phyloP scores from a whole-genome alignment of 1,284 basidiomycete genomes.

The Trichosporon asahii region DNA sequence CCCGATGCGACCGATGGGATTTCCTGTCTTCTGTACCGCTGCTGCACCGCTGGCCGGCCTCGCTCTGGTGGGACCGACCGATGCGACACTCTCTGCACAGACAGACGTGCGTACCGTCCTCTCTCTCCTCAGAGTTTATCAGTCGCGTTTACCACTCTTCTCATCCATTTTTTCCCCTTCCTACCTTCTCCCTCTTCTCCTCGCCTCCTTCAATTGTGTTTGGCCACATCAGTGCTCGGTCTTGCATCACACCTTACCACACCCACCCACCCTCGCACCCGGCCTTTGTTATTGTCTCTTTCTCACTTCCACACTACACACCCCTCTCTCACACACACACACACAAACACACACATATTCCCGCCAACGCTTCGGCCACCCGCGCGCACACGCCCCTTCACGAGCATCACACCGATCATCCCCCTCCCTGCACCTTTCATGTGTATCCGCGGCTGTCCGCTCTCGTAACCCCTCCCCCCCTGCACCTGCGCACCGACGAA shows the following conservation, averaged over 20 bases:
- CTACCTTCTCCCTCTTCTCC: not conserved
- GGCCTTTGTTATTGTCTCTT: not conserved
- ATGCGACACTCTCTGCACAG: too few relatives aligned
- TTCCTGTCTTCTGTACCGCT: too few relatives aligned
- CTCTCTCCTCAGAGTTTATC: not conserved
- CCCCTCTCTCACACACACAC: not conserved
- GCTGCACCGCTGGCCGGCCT: too few relatives aligned
- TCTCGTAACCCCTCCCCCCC: not conserved
- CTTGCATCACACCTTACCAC: not conserved
- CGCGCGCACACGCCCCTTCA: not conserved
- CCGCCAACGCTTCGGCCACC: not conserved
- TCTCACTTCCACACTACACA: not conserved
- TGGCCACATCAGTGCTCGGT: not conserved
- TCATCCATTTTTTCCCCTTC: not conserved
- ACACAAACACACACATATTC: not conserved
- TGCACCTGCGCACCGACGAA: not conserved
- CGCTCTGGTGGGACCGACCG: too few relatives aligned
- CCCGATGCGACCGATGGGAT: not conserved
- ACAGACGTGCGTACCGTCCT: not conserved
- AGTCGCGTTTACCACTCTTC: slow-evolving; percentile 5
- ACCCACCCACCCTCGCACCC: not conserved
- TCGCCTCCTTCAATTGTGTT: not conserved
- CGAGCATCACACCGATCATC: not conserved
- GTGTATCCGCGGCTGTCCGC: not conserved
- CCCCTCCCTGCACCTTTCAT: not conserved